These are phyloP conservation scores for Abrus pulchellus DNA, from an alignment of 306 rosid genomes.

Conservation along the genomic window DNA sequence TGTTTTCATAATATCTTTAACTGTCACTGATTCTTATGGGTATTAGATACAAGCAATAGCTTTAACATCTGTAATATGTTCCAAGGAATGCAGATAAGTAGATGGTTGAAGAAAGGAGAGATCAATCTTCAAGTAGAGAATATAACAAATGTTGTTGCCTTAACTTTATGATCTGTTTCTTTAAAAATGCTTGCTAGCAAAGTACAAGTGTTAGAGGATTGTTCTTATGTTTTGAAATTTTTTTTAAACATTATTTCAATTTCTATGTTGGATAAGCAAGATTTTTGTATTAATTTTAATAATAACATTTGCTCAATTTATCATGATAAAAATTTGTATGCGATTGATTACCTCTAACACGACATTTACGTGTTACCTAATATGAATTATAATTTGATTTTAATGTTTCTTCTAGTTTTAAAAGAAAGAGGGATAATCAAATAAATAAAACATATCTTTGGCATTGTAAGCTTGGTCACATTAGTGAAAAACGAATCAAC, in stretches of 20 bases:
- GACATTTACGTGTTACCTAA: neutral
- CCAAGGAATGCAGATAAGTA: neutral
- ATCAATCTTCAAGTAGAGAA: neutral
- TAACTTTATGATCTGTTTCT: neutral
- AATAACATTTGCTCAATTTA: neutral
- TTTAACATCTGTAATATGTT: slow-evolving; percentile 16
- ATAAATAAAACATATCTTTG: neutral
- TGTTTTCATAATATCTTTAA: slow-evolving; percentile 33
- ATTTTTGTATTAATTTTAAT: neutral
- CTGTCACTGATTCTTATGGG: neutral
- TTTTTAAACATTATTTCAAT: neutral
- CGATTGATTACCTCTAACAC: neutral
- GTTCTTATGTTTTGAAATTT: no score
- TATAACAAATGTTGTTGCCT: neutral
- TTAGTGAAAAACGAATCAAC: neutral
- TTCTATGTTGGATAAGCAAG: neutral
- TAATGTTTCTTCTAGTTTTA: neutral
- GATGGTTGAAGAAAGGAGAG: neutral
- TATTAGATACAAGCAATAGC: slow-evolving; percentile 24
- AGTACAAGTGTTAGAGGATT: no score
- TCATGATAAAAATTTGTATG: neutral
- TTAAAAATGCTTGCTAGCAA: neutral
- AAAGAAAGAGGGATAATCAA: neutral
- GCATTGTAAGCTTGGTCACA: neutral
- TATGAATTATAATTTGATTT: neutral